Conservation (phyloP, 2,329 filamentous ascomycete genomes). For the Calonectria hawksworthii region DNA sequence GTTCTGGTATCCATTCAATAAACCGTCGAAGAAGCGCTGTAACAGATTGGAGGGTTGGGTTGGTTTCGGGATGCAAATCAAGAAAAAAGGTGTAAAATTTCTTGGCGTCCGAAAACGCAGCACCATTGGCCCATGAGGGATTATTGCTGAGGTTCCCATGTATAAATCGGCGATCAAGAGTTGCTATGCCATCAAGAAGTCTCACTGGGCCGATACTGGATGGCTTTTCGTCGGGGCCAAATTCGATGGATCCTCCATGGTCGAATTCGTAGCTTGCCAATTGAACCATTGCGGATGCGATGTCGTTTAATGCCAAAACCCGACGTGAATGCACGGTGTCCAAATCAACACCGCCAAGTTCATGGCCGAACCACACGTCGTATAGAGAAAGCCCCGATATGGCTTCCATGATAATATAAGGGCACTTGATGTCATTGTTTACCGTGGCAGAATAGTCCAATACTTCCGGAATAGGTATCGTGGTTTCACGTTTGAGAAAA, state of each 20-base stretch:
- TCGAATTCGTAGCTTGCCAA: not conserved
- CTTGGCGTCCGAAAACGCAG: not conserved
- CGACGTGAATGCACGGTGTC: not conserved
- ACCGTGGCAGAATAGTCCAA: slow-evolving; percentile 11
- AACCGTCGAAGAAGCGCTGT: not conserved
- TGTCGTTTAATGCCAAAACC: not conserved
- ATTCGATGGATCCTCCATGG: not conserved
- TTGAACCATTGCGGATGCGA: slow-evolving; percentile 19
- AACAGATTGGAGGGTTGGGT: not conserved
- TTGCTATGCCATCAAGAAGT: not conserved
- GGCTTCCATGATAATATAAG: slow-evolving; percentile 13
- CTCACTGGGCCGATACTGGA: not conserved
- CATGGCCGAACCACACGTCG: slow-evolving; percentile 17
- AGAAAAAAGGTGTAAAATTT: not conserved
- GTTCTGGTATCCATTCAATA: slow-evolving; percentile 11
- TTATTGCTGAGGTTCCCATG: not conserved
- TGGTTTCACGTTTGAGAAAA: slow-evolving; percentile 15
- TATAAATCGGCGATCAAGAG: slow-evolving; percentile 3
- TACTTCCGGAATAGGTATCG: slow-evolving; percentile 16
- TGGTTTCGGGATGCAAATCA: not conserved
- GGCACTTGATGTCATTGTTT: not conserved
- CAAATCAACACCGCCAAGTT: not conserved
- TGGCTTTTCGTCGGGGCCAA: not conserved
- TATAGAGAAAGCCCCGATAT: slow-evolving; percentile 5
- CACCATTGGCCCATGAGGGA: not conserved